Conservation (phyloP, 2,329 filamentous ascomycete genomes). For the Fusarium temperatum region DNA sequence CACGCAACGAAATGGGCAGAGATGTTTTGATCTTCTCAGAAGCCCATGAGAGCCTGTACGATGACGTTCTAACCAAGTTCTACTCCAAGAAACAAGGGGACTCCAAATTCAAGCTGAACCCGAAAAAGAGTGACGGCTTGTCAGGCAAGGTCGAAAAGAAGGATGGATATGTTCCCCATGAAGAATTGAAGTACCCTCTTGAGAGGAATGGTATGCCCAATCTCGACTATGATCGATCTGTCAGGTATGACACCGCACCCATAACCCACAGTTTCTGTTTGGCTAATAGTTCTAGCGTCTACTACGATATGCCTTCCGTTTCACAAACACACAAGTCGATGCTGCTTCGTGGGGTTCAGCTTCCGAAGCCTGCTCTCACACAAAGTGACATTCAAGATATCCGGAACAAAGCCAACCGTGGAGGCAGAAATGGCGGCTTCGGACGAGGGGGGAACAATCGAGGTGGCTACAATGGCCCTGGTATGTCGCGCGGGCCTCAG, state of each 20-base stretch:
- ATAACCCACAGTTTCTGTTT: neutral
- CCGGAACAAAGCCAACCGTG: constrained; percentile 69
- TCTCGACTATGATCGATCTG: constrained; percentile 84
- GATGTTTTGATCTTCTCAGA: constrained; percentile 89
- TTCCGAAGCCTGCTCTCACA: constrained; percentile 77
- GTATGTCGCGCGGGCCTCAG: constrained; percentile 33
- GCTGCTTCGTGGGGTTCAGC: constrained; percentile 84
- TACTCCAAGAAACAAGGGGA: constrained; percentile 87
- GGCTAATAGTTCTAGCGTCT: constrained; percentile 67
- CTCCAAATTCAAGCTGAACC: constrained; percentile 75
- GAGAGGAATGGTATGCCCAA: constrained; percentile 75
- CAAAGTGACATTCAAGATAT: constrained; percentile 79
- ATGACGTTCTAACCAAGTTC: constrained; percentile 83
- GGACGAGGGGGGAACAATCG: constrained; percentile 40
- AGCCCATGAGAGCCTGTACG: constrained; percentile 79
- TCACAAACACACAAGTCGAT: constrained; percentile 88
- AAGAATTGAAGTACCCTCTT: constrained; percentile 80
- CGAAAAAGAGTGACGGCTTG: constrained; percentile 78
- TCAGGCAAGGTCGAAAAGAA: constrained; percentile 85
- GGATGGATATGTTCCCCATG: constrained; percentile 84
- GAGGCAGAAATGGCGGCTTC: constrained; percentile 43
- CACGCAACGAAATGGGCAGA: constrained; percentile 80
- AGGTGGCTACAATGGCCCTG: constrained; percentile 43
- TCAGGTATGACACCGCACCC: constrained; percentile 69
- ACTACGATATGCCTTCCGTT: constrained; percentile 82